Base-by-base conservation (phyloP, 2,329 filamentous ascomycete genomes). In the Chaetomiaceae sp. region DNA sequence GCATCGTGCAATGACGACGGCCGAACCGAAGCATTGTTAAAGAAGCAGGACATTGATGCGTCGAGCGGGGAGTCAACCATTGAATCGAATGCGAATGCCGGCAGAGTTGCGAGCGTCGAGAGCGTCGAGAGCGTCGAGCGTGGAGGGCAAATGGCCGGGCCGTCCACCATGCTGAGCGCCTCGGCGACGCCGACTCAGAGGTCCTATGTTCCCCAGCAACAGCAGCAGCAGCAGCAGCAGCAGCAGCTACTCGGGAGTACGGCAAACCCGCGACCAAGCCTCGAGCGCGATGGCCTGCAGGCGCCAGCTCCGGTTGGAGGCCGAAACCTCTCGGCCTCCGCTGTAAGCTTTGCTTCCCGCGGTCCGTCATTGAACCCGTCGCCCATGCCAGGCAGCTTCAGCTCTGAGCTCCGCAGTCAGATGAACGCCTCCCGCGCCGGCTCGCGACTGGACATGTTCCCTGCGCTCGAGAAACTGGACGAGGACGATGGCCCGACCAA, bases 301-400 rank as follows among this genome's bases (percentile, higher is more conserved):
- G 58, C 67, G 6, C 57, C 63, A 61, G 55, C 67, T 21, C 61
- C 71, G 56, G 77, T 75, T 68, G 73, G 73, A 58, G 66, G 65
- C 45, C 76, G 80, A 56, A 78, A 75, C 58, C 62, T 78, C 14
- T 75, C 79, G 25, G 72, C 76, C 29, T 80, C 80, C 2, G 72
- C 69, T 65, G 76, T 82, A 62, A 85, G 82, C 51, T 87, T 83
- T 67, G 82, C 78, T 44, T 80, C 84, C 16, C 82, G 87, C 48
- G 82, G 80, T 48, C 78, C 83, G 58, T 89, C 87, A 44, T 78
- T 90, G 64, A 86, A 85, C 56, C 82, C 87, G 13, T 83, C 84
- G 32, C 78, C 83, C 51, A 84, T 81, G 23, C 85, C 86, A 1
- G 91, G 91, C 38, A 96, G 90, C 74, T 96, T 96, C 75, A 95